Evolutionary conservation across 83 land plant genomes (phyloP), one percentile per base, ranked within the genome.

Genomic region (Picea engelmannii): DNA sequence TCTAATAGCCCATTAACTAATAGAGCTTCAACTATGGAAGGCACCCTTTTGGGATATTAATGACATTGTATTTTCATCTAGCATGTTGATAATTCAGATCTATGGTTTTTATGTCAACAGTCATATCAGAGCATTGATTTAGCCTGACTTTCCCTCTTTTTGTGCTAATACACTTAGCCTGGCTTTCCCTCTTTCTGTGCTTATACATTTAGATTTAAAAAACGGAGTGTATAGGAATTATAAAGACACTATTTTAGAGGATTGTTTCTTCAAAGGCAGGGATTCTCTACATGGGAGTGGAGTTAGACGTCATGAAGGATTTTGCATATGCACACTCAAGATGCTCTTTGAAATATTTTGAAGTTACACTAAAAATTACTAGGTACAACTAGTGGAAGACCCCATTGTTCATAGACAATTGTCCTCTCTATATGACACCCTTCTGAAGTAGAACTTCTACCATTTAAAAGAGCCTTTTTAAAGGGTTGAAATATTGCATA

Each of bases 391-490:
- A 52, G 91, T 80, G 60, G 91, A 89, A 61, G 91, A 89, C 67
- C 91, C 91, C 25, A 89, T 89, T 61, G 91, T 89, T 80, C 91
- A 89, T 58, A 81, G 90, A 59, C 91, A 89, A 80, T 66, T 89
- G 9, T 89, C 91, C 15, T 84, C 91, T 38, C 77, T 89, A 25
- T 89, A 89, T 80, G 90, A 87, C 76, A 89, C 91, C 27, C 81
- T 89, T 70, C 86, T 89, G 60, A 90, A 89, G 88, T 96, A 95
- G 84, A 95, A 95, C 70, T 89, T 95, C 5, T 95, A 96, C 84
- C 86, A 93, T 79, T 71, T 95, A 78, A 93, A 92, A 40, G 98
- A 95, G 80, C 98, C 98, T 7, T 95, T 85, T 70, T 93, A 95
- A 15, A 89, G 90, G 76, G 98, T 95, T 44, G 96, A 93, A 85